Evolutionary conservation across 371 early-diverging fungal genomes (phyloP).

Genomic region (Astathelohania contejeani): DNA sequence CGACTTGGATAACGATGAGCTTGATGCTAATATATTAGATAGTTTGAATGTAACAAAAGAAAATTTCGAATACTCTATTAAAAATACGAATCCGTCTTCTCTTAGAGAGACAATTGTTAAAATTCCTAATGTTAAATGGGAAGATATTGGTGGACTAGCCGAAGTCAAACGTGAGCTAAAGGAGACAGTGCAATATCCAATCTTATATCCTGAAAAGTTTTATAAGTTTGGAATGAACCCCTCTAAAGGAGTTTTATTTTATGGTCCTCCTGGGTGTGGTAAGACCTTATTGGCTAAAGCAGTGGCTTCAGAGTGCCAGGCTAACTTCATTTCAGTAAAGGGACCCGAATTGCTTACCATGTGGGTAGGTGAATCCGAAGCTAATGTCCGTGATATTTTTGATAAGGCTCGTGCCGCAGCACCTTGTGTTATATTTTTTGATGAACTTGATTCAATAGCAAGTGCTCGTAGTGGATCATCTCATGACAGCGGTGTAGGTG

Average conservation of each 20-base stretch:
- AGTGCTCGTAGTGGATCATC: slow-evolving; percentile 73
- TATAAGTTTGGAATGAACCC: slow-evolving; percentile 98
- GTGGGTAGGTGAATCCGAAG: slow-evolving; percentile 99
- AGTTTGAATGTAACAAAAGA: slow-evolving; percentile 94
- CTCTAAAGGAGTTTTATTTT: slow-evolving; percentile 95
- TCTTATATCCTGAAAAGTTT: slow-evolving; percentile 98
- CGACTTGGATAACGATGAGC: slow-evolving; percentile 91
- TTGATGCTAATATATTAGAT: slow-evolving; percentile 86
- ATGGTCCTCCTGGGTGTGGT: slow-evolving; percentile 99
- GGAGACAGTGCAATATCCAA: slow-evolving; percentile 98
- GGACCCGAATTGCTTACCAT: slow-evolving; percentile 98
- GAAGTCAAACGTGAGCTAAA: slow-evolving; percentile 92
- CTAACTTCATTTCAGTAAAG: slow-evolving; percentile 98
- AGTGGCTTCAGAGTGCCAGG: slow-evolving; percentile 98
- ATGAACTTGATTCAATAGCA: slow-evolving; percentile 97
- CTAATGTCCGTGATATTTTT: slow-evolving; percentile 96
- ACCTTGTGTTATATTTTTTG: slow-evolving; percentile 99
- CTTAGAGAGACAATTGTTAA: slow-evolving; percentile 97
- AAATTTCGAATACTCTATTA: slow-evolving; percentile 84
- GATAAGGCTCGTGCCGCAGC: slow-evolving; percentile 97
- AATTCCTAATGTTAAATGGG: slow-evolving; percentile 92
- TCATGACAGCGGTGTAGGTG: slow-evolving; percentile 71
- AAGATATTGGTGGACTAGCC: slow-evolving; percentile 95
- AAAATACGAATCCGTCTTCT: slow-evolving; percentile 89
- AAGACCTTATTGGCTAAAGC: slow-evolving; percentile 99